Evolutionary conservation across 371 early-diverging fungal genomes (phyloP).

Genomic region (Mortierella sp.): DNA sequence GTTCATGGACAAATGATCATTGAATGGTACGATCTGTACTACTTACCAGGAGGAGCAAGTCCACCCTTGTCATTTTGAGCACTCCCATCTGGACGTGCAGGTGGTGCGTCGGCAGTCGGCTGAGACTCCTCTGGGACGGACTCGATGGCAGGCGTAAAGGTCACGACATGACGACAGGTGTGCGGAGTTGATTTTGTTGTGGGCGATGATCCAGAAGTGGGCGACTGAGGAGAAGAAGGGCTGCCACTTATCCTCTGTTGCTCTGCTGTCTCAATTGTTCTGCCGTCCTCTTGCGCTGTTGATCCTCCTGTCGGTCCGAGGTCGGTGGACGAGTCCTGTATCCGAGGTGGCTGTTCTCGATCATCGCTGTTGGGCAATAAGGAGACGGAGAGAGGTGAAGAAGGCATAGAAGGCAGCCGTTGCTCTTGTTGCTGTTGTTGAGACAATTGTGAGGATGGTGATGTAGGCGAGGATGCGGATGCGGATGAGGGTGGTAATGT

Average conservation of each 20-base stretch:
- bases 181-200: slow-evolving; percentile 10
- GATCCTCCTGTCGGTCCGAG: neutral
- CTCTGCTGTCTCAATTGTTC: neutral
- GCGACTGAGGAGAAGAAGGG: neutral
- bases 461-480: neutral
- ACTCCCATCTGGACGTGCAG: neutral
- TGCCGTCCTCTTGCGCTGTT: neutral
- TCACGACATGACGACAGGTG: slow-evolving; percentile 1
- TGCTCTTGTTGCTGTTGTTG: neutral
- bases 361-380: neutral
- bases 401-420: neutral
- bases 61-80: neutral
- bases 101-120: neutral
- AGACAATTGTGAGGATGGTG: neutral
- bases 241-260: neutral
- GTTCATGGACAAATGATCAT: neutral
- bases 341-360: neutral
- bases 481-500: neutral
- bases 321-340: neutral
- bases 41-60: neutral
- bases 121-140: slow-evolving; percentile 20
- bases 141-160: slow-evolving; percentile 21
- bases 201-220: neutral
- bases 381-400: neutral
- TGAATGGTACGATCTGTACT: neutral